Evolutionary conservation across 768 basidiomycete species (phyloP).

Genomic region (Tricholoma terreum): DNA sequence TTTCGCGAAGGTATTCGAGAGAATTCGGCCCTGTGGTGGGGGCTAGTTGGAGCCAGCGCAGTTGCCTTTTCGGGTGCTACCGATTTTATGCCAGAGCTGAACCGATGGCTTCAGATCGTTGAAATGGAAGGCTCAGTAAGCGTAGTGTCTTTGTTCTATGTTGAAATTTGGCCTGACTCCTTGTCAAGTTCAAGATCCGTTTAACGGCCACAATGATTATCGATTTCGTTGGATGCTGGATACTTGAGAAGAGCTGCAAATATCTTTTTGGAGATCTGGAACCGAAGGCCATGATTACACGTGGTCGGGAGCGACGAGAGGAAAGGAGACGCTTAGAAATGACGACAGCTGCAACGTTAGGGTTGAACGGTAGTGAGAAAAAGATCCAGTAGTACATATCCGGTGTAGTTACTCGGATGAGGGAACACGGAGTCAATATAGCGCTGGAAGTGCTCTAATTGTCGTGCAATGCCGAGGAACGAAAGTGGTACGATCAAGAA

Average conservation of each 20-base stretch:
- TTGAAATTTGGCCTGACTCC: background rate
- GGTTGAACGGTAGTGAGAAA: constrained; percentile 15
- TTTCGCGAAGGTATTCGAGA: constrained; percentile 98
- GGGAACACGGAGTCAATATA: too few relatives aligned
- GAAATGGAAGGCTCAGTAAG: constrained; percentile 79
- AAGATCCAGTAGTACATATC: constrained; percentile 16
- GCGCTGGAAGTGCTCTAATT: too few relatives aligned
- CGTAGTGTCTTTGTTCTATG: constrained; percentile 14
- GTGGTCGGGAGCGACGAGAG: constrained; percentile 80
- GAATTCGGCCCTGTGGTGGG: constrained; percentile 91
- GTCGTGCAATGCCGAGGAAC: background rate
- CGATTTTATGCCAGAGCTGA: constrained; percentile 93
- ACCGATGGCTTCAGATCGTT: constrained; percentile 95
- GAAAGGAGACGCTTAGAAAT: constrained; percentile 44
- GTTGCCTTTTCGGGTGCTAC: constrained; percentile 94
- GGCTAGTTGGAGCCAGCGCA: constrained; percentile 81
- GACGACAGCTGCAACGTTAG: constrained; percentile 1
- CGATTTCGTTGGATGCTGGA: constrained; percentile 88
- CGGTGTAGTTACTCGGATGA: too few relatives aligned
- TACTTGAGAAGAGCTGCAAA: constrained; percentile 82
- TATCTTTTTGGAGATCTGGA: constrained; percentile 83
- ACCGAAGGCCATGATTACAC: constrained; percentile 80
- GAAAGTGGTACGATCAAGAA: background rate
- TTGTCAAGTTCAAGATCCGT: constrained; percentile 76
- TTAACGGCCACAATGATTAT: constrained; percentile 79